Conservation (phyloP, 148 eudicot species). For the Chenopodium berlandieri region DNA sequence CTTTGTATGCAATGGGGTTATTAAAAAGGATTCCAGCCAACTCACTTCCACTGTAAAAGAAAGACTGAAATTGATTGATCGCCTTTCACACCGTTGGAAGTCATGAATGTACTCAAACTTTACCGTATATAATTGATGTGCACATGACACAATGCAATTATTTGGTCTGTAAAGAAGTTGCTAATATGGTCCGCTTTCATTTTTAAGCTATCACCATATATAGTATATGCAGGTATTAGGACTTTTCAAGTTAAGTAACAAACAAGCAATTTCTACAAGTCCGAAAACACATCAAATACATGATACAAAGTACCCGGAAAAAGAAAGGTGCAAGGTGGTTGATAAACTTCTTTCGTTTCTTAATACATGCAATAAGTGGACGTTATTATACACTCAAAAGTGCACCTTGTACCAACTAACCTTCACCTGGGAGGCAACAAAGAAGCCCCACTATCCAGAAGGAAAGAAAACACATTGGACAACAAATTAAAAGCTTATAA, state of each 20-base stretch:
- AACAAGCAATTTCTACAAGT: constrained; percentile 10
- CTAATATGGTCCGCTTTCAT: constrained; percentile 1
- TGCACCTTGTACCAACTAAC: no score
- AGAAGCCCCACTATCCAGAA: no score
- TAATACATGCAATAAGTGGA: no score
- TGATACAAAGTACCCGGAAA: no score
- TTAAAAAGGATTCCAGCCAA: constrained; percentile 9
- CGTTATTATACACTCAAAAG: no score
- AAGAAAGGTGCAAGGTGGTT: no score
- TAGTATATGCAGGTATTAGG: not conserved
- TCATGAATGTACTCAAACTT: constrained; percentile 20
- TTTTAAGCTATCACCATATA: constrained; percentile 1
- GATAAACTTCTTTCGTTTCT: no score
- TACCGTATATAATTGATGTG: constrained; percentile 10
- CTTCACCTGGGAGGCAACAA: no score
- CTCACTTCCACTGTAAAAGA: constrained; percentile 14
- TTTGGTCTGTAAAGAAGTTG: constrained; percentile 18
- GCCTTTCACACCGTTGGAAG: constrained; percentile 12
- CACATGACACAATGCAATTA: constrained; percentile 27
- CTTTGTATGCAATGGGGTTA: not conserved
- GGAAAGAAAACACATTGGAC: not conserved
- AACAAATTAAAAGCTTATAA: not conserved
- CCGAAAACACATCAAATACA: not conserved
- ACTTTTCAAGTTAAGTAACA: constrained; percentile 14
- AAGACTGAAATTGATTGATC: constrained; percentile 15